Evolutionary conservation across 176 grass and related monocot genomes (phyloP), one percentile per base, ranked within the genome.

Genomic region (Bromus sterilis): DNA sequence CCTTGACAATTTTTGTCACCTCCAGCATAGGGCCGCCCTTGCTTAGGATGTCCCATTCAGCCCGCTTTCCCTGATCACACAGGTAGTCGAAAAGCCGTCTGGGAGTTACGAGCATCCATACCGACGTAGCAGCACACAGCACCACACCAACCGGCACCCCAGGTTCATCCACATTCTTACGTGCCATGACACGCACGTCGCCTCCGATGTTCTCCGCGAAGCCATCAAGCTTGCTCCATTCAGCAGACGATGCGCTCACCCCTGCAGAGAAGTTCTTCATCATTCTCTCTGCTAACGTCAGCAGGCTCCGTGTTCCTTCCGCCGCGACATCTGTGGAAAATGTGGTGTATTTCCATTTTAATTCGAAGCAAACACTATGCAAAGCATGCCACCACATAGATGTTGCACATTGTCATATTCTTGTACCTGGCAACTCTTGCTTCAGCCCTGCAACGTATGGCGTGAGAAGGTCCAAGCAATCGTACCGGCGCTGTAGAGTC

Each of bases 41-140:
- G 30, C 90, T 93, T 34, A 99, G 91, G 59, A 99, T 99, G 79
- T 99, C 97, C 97, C 97, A 99, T 86, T 96, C 86, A 73, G 80
- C 78, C 1, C 97, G 93, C 1, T 88, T 69, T 63, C 21, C 67
- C 74, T 95, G 83, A 23, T 93, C 23, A 39, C 93, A 91, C 73
- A 99, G 80, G 78, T 96, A 99, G 79, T 96, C 69, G 84, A 99
- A 99, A 32, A 99, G 76, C 42, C 77, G 72, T 31, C 91, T 78
- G 20, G 93, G 74, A 18, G 80, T n/a, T 28, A 89, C 86, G 11
- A 89, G 93, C 32, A 99, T 73, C 97, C 97, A 99, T 3, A 99
- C 93, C 1, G 97, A 90, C 20, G 97, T 96, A 13, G 97, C 93
- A 1, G 93, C 97, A 74, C 97, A 93, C 13, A 99, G 74, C 79